Evolutionary conservation across 164 flowering plant genomes (phyloP).

Genomic region (Macadamia integrifolia): DNA sequence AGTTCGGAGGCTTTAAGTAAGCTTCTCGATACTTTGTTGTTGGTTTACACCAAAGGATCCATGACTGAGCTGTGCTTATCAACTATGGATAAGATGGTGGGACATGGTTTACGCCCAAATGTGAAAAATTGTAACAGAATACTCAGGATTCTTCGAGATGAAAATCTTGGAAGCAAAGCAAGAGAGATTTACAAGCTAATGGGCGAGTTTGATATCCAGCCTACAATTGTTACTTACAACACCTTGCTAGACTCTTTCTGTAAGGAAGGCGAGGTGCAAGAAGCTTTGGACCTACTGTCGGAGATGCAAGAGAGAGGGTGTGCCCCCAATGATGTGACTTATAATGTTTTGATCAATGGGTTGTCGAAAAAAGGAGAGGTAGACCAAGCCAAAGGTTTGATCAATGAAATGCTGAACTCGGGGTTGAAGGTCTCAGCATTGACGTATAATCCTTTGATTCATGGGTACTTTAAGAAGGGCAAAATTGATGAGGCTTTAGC

Average conservation of each 20-base stretch:
- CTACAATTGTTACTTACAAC: constrained; percentile 55
- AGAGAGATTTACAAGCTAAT: constrained; percentile 44
- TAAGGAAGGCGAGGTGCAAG: constrained; percentile 44
- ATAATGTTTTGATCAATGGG: constrained; percentile 59
- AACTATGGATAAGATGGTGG: constrained; percentile 51
- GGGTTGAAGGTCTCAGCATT: constrained; percentile 44
- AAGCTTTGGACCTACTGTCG: constrained; percentile 28
- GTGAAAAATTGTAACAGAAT: constrained; percentile 68
- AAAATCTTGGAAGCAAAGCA: constrained; percentile 23
- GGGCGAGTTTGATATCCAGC: constrained; percentile 42
- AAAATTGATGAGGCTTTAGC: constrained; percentile 39
- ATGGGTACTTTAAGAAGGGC: constrained; percentile 47
- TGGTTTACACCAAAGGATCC: constrained; percentile 35
- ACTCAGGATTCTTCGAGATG: constrained; percentile 48
- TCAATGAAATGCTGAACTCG: constrained; percentile 38
- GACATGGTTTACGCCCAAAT: constrained; percentile 46
- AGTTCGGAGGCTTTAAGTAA: constrained; percentile 20
- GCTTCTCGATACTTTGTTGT: constrained; percentile 48
- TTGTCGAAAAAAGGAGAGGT: constrained; percentile 47
- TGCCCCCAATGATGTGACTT: constrained; percentile 49
- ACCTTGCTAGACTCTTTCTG: constrained; percentile 53
- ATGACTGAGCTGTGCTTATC: constrained; percentile 43
- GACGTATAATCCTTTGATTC: constrained; percentile 58
- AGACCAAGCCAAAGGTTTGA: constrained; percentile 39
- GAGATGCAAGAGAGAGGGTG: constrained; percentile 58